Evolutionary conservation across 352 stramenopile species (phyloP), one percentile per base, ranked within the genome.

Genomic region (Globisporangium rhizosaccharum): DNA sequence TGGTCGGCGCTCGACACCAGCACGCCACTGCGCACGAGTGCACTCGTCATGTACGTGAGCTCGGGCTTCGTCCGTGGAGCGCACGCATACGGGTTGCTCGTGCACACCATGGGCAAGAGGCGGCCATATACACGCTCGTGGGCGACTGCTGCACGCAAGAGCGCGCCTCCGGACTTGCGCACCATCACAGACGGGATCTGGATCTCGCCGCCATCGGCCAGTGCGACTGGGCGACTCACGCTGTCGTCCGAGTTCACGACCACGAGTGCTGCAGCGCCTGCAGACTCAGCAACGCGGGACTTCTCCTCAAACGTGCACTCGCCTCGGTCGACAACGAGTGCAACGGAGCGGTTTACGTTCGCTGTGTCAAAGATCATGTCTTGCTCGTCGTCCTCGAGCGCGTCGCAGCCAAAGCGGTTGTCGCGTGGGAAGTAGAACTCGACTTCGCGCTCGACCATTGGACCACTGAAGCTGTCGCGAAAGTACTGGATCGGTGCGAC

Each of bases 401-500:
- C 20, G 1, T 71, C 52, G 44, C 81, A 90, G 30, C 76, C 78
- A 15, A 82, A 67, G 1, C 62, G 67, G 59, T 85, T 64, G 17
- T 63, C 56, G 12, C 25, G 56, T 6, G 78, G 76, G 42, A 85
- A 76, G 53, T 73, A 65, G 52, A 90, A 79, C 14, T 73, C 60
- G 6, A 82, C 55, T 51, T 88, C 81, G 10, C 39, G 61, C 26
- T 41, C 5, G 12, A 66, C 20, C 59, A 90, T 85, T 1, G 63
- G 48, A 0, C 78, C 78, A 2, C 78, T 72, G 25, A 77, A 90
- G 28, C 48, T 55, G 49, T 86, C 78, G 14, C 78, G 78, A 56
- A 90, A 87, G 70, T 90, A 90, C 66, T 90, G 81, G 58, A 90
- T 86, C 53, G 78, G 78, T 0, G 75, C 63, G 25, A 87, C 56